Conservation (phyloP, 306 rosid species). For the Fragaria ananassa region DNA sequence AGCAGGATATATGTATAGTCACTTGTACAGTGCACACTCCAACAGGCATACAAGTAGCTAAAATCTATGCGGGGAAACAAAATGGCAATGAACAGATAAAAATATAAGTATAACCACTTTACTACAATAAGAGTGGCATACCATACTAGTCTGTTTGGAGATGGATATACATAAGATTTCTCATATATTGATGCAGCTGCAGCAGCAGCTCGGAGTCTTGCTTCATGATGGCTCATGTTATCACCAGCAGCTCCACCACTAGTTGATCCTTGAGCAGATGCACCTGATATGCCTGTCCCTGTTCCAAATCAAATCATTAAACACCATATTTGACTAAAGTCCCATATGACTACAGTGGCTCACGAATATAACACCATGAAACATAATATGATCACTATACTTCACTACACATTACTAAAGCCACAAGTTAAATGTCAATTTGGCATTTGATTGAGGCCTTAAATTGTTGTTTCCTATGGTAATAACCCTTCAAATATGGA, state of each 20-base stretch:
- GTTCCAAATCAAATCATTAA: constrained; percentile 27
- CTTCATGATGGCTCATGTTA: constrained; percentile 66
- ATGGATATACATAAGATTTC: constrained; percentile 68
- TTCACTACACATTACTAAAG: neutral
- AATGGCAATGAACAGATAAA: constrained; percentile 1
- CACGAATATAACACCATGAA: neutral
- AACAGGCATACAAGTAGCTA: neutral
- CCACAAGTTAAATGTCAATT: neutral
- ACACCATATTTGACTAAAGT: neutral
- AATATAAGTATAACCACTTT: constrained; percentile 6
- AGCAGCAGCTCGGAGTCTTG: constrained; percentile 92
- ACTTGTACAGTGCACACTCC: neutral
- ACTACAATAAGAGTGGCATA: constrained; percentile 32
- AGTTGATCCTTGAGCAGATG: constrained; percentile 46
- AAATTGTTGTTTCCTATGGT: neutral
- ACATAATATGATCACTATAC: neutral
- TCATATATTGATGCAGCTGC: constrained; percentile 88
- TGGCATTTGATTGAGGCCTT: neutral
- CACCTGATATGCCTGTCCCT: constrained; percentile 48
- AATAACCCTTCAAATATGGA: neutral
- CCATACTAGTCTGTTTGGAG: constrained; percentile 65
- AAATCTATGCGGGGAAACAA: neutral
- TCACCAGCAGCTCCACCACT: constrained; percentile 45
- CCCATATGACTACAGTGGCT: neutral
- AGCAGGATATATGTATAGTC: neutral